A percentile compares a stretch with the other conserved stretches of the same genome.
These are phyloP conservation scores for Bruguiera hainesii DNA, from an alignment of 441 rosid genomes.

Conservation along the genomic window DNA sequence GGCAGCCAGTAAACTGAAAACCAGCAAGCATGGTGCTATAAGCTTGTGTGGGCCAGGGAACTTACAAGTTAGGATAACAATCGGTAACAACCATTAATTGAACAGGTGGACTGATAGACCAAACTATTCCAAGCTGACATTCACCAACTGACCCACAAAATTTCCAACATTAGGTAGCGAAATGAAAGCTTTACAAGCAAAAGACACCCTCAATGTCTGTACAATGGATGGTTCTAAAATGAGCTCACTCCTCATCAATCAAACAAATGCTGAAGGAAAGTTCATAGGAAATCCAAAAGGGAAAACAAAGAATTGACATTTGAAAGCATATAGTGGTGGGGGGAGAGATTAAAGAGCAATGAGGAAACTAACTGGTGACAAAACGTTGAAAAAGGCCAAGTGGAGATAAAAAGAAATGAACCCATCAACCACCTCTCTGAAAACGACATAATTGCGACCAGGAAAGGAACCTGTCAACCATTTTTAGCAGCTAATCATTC, in stretches of 20 bases:
- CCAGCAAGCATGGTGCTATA: no score
- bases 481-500: not conserved
- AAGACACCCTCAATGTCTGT: no score
- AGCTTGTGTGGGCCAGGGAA: not conserved
- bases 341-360: slow-evolving; percentile 1
- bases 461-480: not conserved
- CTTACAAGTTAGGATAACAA: not conserved
- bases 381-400: not conserved
- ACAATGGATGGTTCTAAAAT: not conserved
- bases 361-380: slow-evolving; percentile 1
- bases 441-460: not conserved
- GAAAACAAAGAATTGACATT: slow-evolving; percentile 5
- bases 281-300: not conserved
- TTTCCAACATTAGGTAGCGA: not conserved
- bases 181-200: not conserved
- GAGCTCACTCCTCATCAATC: not conserved
- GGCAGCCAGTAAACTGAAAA: not conserved
- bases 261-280: not conserved
- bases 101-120: not conserved
- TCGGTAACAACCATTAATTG: not conserved
- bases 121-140: not conserved
- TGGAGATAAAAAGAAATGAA: not conserved
- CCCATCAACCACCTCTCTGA: not conserved
- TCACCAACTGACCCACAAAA: not conserved
- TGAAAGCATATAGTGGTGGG: not conserved